These are phyloP conservation scores for Tetraselmis chui DNA, from an alignment of 139 green algal species.

Conservation along the genomic window DNA sequence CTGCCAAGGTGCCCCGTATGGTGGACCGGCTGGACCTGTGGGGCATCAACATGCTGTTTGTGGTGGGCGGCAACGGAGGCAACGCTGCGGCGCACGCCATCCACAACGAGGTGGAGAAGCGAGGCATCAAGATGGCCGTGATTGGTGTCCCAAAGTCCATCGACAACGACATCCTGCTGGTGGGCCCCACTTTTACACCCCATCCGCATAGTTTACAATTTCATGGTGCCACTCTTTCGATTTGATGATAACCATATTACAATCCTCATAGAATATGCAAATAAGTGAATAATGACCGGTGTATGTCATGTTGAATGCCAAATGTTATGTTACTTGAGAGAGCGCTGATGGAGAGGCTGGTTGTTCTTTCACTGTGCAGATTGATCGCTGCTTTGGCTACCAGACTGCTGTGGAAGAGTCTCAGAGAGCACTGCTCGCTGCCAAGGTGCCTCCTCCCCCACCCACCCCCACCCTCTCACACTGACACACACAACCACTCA, in stretches of 20 bases:
- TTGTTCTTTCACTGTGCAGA: conserved; percentile 6
- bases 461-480: neutral
- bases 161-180: conserved; percentile 93
- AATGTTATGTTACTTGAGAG: too few relatives aligned
- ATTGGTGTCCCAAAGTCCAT: conserved; percentile 96
- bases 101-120: conserved; percentile 10
- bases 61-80: conserved; percentile 66
- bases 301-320: too few relatives aligned
- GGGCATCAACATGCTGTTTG: conserved; percentile 88
- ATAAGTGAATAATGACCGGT: too few relatives aligned
- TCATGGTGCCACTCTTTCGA: too few relatives aligned
- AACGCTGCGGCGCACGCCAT: conserved; percentile 9
- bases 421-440: conserved; percentile 48
- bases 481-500: too few relatives aligned
- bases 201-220: too few relatives aligned
- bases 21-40: conserved; percentile 81
- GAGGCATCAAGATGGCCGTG: conserved; percentile 68
- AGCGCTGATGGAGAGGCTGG: neutral
- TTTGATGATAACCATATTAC: neutral
- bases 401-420: conserved; percentile 81
- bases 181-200: neutral
- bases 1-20: conserved; percentile 83
- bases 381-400: conserved; percentile 67
- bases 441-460: conserved; percentile 29
- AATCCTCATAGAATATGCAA: too few relatives aligned